Percentiles rank a stretch among this genome's conserved stretches.
These are phyloP conservation scores for Piedraia hortae DNA, from an alignment of 2,329 filamentous ascomycete genomes.

Conservation along the genomic window DNA sequence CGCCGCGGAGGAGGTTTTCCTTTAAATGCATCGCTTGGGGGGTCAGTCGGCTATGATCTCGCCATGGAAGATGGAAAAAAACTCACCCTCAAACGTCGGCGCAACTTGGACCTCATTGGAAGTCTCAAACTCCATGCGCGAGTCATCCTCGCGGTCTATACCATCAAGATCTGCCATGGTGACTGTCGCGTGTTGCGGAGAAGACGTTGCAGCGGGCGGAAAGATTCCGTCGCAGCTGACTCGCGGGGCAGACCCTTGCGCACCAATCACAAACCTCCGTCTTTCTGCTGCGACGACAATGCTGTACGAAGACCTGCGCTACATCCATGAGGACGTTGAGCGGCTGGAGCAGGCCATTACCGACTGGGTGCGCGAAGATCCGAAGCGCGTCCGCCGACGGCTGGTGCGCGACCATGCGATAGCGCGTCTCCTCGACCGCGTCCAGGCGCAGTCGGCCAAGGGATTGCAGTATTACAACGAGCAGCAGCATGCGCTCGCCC, in stretches of 20 bases:
- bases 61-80: not conserved
- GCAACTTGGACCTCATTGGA: constrained; percentile 46
- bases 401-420: constrained; percentile 83
- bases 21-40: constrained; percentile 81
- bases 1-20: constrained; percentile 67
- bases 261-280: not conserved
- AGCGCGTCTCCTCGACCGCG: constrained; percentile 57
- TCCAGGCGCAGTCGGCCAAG: constrained; percentile 59
- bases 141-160: constrained; percentile 78
- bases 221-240: not conserved
- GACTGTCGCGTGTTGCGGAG: constrained; percentile 1
- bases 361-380: constrained; percentile 68
- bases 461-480: constrained; percentile 68
- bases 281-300: not conserved
- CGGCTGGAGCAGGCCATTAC: constrained; percentile 80
- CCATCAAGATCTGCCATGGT: constrained; percentile 14
- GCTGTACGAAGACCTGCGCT: constrained; percentile 71
- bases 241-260: not conserved
- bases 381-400: constrained; percentile 67
- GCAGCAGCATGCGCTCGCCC: constrained; percentile 38
- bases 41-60: not conserved
- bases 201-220: not conserved
- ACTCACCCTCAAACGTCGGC: constrained; percentile 53
- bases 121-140: constrained; percentile 93
- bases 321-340: constrained; percentile 88